Conservation (phyloP, 805 yeast species). For the Isabelozyma rhagii region DNA sequence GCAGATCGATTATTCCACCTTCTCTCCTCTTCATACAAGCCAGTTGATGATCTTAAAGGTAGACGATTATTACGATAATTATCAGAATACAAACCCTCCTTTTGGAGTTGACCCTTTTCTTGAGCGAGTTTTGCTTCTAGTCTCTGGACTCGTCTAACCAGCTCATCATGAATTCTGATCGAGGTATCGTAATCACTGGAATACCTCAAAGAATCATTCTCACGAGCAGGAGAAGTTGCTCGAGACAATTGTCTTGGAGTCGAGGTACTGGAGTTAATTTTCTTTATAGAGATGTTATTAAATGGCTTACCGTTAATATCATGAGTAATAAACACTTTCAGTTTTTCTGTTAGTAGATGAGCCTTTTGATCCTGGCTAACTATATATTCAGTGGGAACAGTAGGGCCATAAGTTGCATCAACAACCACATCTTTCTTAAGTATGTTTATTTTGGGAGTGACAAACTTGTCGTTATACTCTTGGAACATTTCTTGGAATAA, state of each 20-base stretch:
- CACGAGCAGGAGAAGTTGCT: background rate
- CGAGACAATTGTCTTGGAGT: background rate
- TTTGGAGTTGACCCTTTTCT: background rate
- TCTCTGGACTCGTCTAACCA: background rate
- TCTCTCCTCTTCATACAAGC: background rate
- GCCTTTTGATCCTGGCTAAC: slow-evolving; percentile 17
- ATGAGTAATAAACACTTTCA: slow-evolving; percentile 51
- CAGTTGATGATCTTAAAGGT: background rate
- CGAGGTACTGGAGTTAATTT: background rate
- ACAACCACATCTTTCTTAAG: slow-evolving; percentile 57
- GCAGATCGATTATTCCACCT: background rate
- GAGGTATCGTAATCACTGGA: background rate
- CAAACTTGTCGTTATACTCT: slow-evolving; percentile 62
- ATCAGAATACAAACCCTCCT: background rate
- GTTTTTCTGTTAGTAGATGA: slow-evolving; percentile 20
- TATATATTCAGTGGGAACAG: slow-evolving; percentile 20
- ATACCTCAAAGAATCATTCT: background rate
- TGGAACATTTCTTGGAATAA: slow-evolving; percentile 56
- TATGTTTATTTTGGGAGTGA: slow-evolving; percentile 53
- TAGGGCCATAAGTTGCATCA: slow-evolving; percentile 49
- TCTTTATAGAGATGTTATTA: slow-evolving; percentile 7
- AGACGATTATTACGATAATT: background rate
- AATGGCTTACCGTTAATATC: slow-evolving; percentile 38
- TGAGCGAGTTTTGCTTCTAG: background rate
- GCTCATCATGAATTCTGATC: background rate